phyloP scores from a whole-genome alignment of 2,329 filamentous ascomycete genomes.

The Trichoderma sp. region DNA sequence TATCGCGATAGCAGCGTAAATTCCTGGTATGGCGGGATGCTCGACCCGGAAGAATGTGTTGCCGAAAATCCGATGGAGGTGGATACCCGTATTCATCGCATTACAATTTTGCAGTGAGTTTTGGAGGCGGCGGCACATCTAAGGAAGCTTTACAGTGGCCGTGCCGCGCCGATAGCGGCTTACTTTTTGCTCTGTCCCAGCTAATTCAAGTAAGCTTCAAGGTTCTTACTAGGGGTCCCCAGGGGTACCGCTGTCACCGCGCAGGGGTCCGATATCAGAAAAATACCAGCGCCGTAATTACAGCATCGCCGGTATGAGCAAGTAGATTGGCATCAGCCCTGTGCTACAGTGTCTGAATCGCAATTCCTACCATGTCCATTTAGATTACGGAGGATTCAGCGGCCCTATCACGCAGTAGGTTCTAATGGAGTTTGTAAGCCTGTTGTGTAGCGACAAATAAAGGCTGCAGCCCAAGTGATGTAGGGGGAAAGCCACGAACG shows the following conservation, averaged over 20 bases:
- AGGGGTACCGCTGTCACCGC: not conserved
- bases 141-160: not conserved
- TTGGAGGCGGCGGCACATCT: not conserved
- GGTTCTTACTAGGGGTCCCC: not conserved
- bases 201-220: not conserved
- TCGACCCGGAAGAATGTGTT: constrained; percentile 29
- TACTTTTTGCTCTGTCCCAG: not conserved
- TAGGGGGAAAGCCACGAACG: constrained; percentile 16
- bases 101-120: not conserved
- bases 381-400: not conserved
- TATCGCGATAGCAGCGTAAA: constrained; percentile 23
- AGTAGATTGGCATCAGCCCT: constrained; percentile 15
- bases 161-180: constrained; percentile 26
- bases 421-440: constrained; percentile 4
- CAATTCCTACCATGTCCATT: not conserved
- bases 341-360: not conserved
- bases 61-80: constrained; percentile 25
- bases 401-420: not conserved
- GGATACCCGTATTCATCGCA: not conserved
- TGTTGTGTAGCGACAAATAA: constrained; percentile 10
- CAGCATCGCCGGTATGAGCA: constrained; percentile 9
- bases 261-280: not conserved
- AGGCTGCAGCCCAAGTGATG: not conserved
- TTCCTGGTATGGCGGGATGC: constrained; percentile 15
- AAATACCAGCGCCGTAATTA: not conserved